Evolutionary conservation across 2,329 filamentous ascomycete species (phyloP), one percentile per base, ranked within the genome.

Genomic region (Paecilomyces formosus): DNA sequence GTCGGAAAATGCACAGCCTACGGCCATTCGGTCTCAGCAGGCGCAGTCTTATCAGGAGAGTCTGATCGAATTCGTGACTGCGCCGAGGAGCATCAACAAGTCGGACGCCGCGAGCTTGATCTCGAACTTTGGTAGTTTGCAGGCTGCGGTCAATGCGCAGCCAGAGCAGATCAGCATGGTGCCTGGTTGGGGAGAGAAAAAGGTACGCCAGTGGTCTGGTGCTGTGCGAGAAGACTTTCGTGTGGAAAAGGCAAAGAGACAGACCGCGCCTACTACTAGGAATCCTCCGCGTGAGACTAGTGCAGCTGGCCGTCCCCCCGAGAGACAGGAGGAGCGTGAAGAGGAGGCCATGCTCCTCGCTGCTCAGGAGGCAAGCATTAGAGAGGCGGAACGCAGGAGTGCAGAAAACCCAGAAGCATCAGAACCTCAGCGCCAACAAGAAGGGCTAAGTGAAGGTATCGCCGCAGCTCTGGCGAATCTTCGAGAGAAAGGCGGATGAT

Each of bases 151-250:
- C 60, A 97, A 97, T 72, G 93, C 92, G 1, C 84, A 88, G 52
- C 85, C 90, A 0, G 94, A 97, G 70, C 89, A 96, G 73, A 82
- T 99, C 35, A 85, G 86, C 13, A 78, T 90, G 62, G 85, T 99
- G n/a, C 84, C 87, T 30, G 94, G 94, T 0, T 99, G 92, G 92
- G 94, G 94, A 33, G 90, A 95, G 74, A 92, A 90, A 77, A 99
- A 99, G 75, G 91, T 97, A 22, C 88, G 89, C 73, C 84, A 86
- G 59, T 97, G 93, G 93, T 88, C 83, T 64, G 83, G 80, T 58
- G 88, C 89, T 9, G 88, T 97, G 1, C 84, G 90, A 60, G 92
- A 96, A 74, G 90, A 91, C 0, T 97, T 97, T 66, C 79, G 90
- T 59, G 85, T 88, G 4, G 85, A 86, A 66, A 88, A 88, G 67